Evolutionary conservation across 257 asterid species (phyloP).

Genomic region (Striga asiatica): DNA sequence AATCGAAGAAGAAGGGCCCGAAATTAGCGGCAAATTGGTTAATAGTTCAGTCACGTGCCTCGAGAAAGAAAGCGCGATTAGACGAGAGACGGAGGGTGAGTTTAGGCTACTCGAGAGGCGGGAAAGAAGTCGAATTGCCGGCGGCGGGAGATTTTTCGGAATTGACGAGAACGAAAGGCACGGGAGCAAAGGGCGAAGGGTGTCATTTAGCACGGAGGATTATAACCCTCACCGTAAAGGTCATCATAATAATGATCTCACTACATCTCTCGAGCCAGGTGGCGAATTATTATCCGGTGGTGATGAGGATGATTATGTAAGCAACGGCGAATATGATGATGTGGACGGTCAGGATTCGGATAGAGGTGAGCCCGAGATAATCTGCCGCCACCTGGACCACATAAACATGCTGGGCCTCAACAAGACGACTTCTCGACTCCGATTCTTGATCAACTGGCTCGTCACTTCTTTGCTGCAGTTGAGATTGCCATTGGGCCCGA

Average conservation of each 20-base stretch:
- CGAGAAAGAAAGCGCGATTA: slow-evolving; percentile 78
- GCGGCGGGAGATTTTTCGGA: slow-evolving; percentile 68
- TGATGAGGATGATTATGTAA: slow-evolving; percentile 62
- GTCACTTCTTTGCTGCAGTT: slow-evolving; percentile 82
- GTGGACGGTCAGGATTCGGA: slow-evolving; percentile 66
- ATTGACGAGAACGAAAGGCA: slow-evolving; percentile 62
- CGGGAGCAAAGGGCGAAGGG: slow-evolving; percentile 69
- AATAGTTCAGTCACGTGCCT: slow-evolving; percentile 27
- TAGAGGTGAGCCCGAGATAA: slow-evolving; percentile 73
- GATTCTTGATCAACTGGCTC: slow-evolving; percentile 87
- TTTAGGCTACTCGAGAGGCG: slow-evolving; percentile 78
- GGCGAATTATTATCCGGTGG: no score
- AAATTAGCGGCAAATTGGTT: slow-evolving; percentile 13
- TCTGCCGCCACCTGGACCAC: slow-evolving; percentile 76
- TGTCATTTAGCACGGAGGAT: slow-evolving; percentile 68
- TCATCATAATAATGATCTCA: slow-evolving; percentile 30
- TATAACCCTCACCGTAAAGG: slow-evolving; percentile 31
- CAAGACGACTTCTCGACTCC: slow-evolving; percentile 72
- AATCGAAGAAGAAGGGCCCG: slow-evolving; percentile 65
- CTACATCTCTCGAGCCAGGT: no score
- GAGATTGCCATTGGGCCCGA: slow-evolving; percentile 44
- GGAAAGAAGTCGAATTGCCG: slow-evolving; percentile 53
- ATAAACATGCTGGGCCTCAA: slow-evolving; percentile 83
- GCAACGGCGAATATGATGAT: slow-evolving; percentile 56
- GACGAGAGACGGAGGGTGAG: slow-evolving; percentile 88